phyloP scores from a whole-genome alignment of 768 basidiomycete genomes.

The Russula sp. region DNA sequence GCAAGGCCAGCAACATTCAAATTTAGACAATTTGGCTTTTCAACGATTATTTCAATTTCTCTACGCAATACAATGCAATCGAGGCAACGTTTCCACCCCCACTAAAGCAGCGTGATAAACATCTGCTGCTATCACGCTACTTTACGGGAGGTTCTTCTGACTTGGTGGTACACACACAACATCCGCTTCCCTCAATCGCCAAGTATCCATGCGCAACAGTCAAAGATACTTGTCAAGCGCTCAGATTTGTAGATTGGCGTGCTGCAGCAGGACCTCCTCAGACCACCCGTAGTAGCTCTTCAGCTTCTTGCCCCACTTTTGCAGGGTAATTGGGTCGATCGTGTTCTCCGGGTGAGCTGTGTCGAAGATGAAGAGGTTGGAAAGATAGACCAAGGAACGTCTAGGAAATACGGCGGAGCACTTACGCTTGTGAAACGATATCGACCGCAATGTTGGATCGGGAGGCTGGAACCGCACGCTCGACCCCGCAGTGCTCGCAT shows the following conservation, averaged over 20 bases:
- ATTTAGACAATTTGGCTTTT: not conserved
- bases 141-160: constrained; percentile 3
- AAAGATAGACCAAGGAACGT: not conserved
- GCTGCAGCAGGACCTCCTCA: constrained; percentile 22
- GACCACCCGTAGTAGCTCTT: constrained; percentile 28
- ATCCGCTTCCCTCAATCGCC: not conserved
- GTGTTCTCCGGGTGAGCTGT: constrained; percentile 28
- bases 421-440: constrained; percentile 30
- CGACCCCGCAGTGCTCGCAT: constrained; percentile 27
- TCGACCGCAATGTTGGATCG: constrained; percentile 21
- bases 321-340: constrained; percentile 25
- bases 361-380: not conserved
- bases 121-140: not conserved
- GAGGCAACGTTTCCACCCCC: not conserved
- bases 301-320: constrained; percentile 25
- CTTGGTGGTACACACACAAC: not conserved
- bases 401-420: not conserved
- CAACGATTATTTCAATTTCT: not conserved
- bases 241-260: not conserved
- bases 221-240: not conserved
- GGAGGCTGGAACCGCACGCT: constrained; percentile 30
- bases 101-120: constrained; percentile 8
- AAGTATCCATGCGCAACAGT: not conserved
- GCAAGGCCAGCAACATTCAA: no score
- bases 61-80: not conserved